These are phyloP conservation scores for Polytolypa hystricis DNA, from an alignment of 2,329 filamentous ascomycete species.

Conservation along the genomic window DNA sequence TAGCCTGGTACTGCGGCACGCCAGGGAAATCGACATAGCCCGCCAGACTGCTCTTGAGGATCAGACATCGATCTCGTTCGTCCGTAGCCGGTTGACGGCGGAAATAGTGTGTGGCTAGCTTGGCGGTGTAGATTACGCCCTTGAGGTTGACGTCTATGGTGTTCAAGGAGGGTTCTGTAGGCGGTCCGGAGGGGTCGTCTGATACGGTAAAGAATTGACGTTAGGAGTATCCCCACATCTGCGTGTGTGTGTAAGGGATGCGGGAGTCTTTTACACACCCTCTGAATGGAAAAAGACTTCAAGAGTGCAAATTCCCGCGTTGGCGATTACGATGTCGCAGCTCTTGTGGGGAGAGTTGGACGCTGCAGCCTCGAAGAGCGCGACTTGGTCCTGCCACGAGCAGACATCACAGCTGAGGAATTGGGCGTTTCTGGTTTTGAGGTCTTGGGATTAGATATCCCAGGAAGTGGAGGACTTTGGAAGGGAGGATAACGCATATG, in stretches of 20 bases:
- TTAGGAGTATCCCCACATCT: no score
- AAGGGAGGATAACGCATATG: no score
- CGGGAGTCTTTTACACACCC: no score
- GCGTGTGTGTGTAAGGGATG: no score
- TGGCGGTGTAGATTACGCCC: conserved; percentile 36
- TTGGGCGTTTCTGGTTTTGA: conserved; percentile 12
- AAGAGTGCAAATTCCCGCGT: conserved; percentile 40
- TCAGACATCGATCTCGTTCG: conserved; percentile 17
- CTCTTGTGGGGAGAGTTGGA: conserved; percentile 26
- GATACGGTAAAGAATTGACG: no score
- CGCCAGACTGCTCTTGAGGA: conserved; percentile 24
- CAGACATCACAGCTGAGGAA: conserved; percentile 35
- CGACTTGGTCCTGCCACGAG: conserved; percentile 34
- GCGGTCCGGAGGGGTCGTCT: no score
- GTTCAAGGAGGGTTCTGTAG: conserved; percentile 21
- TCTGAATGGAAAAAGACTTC: no score
- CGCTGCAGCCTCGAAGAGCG: conserved; percentile 32
- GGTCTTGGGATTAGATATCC: no score
- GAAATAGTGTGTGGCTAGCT: conserved; percentile 32
- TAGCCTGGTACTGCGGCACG: conserved; percentile 21
- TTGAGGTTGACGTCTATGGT: conserved; percentile 31
- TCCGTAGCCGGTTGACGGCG: conserved; percentile 19
- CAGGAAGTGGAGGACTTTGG: background rate
- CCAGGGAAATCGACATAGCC: conserved; percentile 23
- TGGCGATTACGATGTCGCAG: conserved; percentile 39